phyloP scores from a whole-genome alignment of 208 protist species.

The Leishmania major region DNA sequence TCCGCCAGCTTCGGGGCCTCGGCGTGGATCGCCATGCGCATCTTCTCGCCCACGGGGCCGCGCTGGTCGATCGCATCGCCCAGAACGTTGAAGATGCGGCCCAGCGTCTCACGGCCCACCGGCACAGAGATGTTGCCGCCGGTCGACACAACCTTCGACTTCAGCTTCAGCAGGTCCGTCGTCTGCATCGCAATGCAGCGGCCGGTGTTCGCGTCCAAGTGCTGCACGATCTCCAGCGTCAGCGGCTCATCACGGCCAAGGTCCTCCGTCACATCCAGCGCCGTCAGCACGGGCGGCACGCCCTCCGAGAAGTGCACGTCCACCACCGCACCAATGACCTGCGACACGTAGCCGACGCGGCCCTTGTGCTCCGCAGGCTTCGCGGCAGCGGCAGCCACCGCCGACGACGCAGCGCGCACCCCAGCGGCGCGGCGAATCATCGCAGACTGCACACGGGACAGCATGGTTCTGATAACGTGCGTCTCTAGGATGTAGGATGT shows the following conservation, averaged over 20 bases:
- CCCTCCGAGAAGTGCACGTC: slow-evolving; percentile 97
- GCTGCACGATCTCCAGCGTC: slow-evolving; percentile 98
- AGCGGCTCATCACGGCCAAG: slow-evolving; percentile 83
- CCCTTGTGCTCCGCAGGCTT: slow-evolving; percentile 77
- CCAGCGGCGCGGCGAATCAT: slow-evolving; percentile 37
- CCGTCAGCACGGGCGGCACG: slow-evolving; percentile 96
- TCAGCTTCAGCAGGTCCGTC: slow-evolving; percentile 97
- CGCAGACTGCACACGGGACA: slow-evolving; percentile 67
- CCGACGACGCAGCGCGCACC: slow-evolving; percentile 32
- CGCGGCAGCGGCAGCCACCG: slow-evolving; percentile 16
- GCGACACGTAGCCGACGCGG: slow-evolving; percentile 83
- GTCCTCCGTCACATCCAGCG: slow-evolving; percentile 93
- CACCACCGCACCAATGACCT: slow-evolving; percentile 99
- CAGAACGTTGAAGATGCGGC: slow-evolving; percentile 99
- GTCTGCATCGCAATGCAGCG: slow-evolving; percentile 98
- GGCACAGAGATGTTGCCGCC: slow-evolving; percentile 96
- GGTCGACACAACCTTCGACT: slow-evolving; percentile 94
- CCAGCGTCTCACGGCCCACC: slow-evolving; percentile 95
- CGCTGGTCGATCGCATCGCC: slow-evolving; percentile 98
- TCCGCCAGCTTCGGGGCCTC: slow-evolving; percentile 94
- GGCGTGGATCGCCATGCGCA: slow-evolving; percentile 94
- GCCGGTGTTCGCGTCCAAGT: slow-evolving; percentile 95
- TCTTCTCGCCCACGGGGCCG: slow-evolving; percentile 93
- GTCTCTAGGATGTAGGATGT: too few species aligned
- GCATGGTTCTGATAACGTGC: neutral